Conservation (phyloP, 2,329 filamentous ascomycete genomes). For the Onygenales sp. region DNA sequence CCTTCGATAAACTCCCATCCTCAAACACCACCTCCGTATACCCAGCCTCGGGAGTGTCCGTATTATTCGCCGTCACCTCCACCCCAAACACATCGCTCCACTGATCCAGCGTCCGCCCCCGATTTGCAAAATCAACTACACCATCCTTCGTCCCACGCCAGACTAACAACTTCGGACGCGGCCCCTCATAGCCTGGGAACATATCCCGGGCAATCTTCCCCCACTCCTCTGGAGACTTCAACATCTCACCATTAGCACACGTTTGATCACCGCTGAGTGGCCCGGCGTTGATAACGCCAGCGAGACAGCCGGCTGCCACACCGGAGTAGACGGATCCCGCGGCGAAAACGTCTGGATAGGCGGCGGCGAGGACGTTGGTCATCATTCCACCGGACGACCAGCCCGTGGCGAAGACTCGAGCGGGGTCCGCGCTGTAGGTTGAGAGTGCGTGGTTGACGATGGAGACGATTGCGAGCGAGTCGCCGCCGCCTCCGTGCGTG, state of each 20-base stretch:
- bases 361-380: constrained; percentile 43
- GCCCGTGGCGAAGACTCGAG: constrained; percentile 47
- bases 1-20: not conserved
- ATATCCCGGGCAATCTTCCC: constrained; percentile 22
- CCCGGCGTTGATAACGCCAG: constrained; percentile 11
- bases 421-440: constrained; percentile 43
- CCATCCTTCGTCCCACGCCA: constrained; percentile 27
- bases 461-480: constrained; percentile 47
- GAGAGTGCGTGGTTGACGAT: constrained; percentile 48
- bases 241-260: constrained; percentile 42
- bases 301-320: constrained; percentile 46
- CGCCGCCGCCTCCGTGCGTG: constrained; percentile 47
- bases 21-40: constrained; percentile 2
- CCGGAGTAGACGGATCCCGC: constrained; percentile 44
- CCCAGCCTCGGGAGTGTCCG: not conserved
- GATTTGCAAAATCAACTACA: constrained; percentile 19
- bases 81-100: constrained; percentile 12
- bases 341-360: constrained; percentile 45
- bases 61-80: not conserved
- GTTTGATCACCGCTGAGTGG: constrained; percentile 40
- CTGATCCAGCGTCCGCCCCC: constrained; percentile 18
- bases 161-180: constrained; percentile 24
- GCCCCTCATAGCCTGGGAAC: constrained; percentile 25
- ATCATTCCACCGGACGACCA: constrained; percentile 48
- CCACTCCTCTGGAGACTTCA: constrained; percentile 33